Evolutionary conservation across 495 filamentous ascomycete species (phyloP).

Genomic region (Xylaria intraflava): DNA sequence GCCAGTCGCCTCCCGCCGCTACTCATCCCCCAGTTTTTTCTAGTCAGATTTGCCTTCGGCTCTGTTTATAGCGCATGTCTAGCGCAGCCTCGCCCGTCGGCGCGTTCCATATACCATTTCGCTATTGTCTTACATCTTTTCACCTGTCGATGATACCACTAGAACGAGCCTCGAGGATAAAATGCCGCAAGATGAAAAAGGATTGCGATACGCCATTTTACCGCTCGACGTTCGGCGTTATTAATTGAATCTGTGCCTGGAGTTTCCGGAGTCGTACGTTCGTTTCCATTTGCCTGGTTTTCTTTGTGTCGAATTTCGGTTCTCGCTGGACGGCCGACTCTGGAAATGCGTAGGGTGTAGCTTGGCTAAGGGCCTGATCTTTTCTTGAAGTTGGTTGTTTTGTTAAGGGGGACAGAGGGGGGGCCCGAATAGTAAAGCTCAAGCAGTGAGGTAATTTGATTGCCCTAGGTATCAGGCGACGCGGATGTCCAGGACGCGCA

Average conservation of each 20-base stretch:
- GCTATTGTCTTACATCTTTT: slow-evolving; percentile 8
- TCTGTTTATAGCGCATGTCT: slow-evolving; percentile 2
- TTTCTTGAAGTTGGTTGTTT: background rate
- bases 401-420: background rate
- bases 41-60: background rate
- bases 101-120: slow-evolving; percentile 8
- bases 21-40: no score
- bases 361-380: slow-evolving; percentile 6
- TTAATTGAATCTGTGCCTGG: background rate
- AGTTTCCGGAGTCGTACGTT: slow-evolving; percentile 3
- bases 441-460: background rate
- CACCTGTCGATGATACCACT: slow-evolving; percentile 29
- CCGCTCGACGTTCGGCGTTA: background rate
- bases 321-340: slow-evolving; percentile 3
- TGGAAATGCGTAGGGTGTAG: slow-evolving; percentile 3
- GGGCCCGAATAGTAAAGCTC: slow-evolving; percentile 1
- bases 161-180: slow-evolving; percentile 19
- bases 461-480: background rate
- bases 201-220: slow-evolving; percentile 10
- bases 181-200: slow-evolving; percentile 13
- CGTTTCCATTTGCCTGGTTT: background rate
- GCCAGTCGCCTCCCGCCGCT: background rate
- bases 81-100: background rate
- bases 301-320: background rate
- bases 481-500: background rate